Percentiles rank a stretch among this genome's conserved stretches.
Conservation (phyloP, 2,329 filamentous ascomycete species). For the Paracoccidioides lutzii region DNA sequence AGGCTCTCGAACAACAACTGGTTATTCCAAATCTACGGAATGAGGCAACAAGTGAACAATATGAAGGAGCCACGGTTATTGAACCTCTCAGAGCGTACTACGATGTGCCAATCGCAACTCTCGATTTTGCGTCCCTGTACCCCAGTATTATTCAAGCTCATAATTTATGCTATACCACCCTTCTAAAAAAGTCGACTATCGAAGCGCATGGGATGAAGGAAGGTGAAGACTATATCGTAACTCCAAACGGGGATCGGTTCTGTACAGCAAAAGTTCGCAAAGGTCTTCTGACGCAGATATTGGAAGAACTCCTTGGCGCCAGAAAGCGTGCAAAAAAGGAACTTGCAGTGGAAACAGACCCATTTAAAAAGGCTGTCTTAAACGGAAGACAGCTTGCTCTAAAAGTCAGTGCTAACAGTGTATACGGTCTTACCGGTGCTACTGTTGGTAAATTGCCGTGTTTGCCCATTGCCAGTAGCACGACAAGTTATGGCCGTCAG, state of each 20-base stretch:
- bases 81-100: constrained; percentile 91
- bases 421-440: constrained; percentile 93
- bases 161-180: constrained; percentile 93
- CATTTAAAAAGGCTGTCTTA: constrained; percentile 94
- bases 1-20: constrained; percentile 81
- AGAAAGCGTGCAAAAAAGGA: constrained; percentile 92
- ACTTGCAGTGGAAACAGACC: constrained; percentile 74
- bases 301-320: constrained; percentile 82
- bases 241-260: constrained; percentile 88
- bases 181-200: constrained; percentile 65
- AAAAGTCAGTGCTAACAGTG: constrained; percentile 94
- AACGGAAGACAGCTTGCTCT: constrained; percentile 93
- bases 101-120: constrained; percentile 83
- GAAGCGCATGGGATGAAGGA: constrained; percentile 67
- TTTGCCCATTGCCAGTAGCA: constrained; percentile 88
- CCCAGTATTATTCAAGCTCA: constrained; percentile 98
- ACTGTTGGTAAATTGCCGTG: constrained; percentile 93
- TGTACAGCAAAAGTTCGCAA: constrained; percentile 80
- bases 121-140: constrained; percentile 97
- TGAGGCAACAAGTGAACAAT: constrained; percentile 68
- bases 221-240: constrained; percentile 92
- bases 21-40: constrained; percentile 78
- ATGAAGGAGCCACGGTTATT: constrained; percentile 95
- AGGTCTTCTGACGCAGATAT: constrained; percentile 83
- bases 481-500: constrained; percentile 89